These are phyloP conservation scores for Chrysosphaeria jannelii DNA, from an alignment of 2,329 filamentous ascomycete genomes.

Conservation along the genomic window DNA sequence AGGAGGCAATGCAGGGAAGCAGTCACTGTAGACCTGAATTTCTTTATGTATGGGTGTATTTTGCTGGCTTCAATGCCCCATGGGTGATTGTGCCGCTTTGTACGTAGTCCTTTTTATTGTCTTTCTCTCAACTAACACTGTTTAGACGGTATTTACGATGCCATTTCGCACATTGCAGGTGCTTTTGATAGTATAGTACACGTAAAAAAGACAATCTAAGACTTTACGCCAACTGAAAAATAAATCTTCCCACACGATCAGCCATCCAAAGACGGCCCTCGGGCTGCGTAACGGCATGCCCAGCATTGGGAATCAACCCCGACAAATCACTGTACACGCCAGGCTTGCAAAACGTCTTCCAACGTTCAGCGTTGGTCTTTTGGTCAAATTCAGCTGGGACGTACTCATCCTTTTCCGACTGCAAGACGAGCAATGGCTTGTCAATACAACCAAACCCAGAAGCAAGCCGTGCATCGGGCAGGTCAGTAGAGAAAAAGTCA, in stretches of 20 bases:
- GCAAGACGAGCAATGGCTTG: conserved; percentile 30
- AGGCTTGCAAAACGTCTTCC: conserved; percentile 15
- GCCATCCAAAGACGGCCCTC: conserved; percentile 19
- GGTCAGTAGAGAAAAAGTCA: conserved; percentile 64
- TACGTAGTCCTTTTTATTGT: too few species aligned
- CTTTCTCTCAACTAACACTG: too few species aligned
- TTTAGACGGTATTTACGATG: too few species aligned
- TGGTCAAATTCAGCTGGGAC: conserved; percentile 28
- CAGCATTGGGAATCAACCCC: conserved; percentile 19
- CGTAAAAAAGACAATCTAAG: too few species aligned
- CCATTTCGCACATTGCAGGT: too few species aligned
- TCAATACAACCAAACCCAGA: conserved; percentile 34
- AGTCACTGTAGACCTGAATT: conserved; percentile 26
- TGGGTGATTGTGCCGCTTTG: conserved; percentile 26
- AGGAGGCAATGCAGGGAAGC: conserved; percentile 11
- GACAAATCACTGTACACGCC: conserved; percentile 18
- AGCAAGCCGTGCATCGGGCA: conserved; percentile 23
- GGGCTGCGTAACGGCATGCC: conserved; percentile 17
- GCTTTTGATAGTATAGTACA: too few species aligned
- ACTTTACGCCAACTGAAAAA: too few species aligned
- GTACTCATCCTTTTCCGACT: conserved; percentile 34
- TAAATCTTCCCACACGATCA: conserved; percentile 15
- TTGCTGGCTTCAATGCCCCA: conserved; percentile 26
- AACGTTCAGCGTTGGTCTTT: conserved; percentile 22
- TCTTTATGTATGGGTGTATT: conserved; percentile 33